Conservation (phyloP, 768 basidiomycete species). For the Phylloporus scabripes region DNA sequence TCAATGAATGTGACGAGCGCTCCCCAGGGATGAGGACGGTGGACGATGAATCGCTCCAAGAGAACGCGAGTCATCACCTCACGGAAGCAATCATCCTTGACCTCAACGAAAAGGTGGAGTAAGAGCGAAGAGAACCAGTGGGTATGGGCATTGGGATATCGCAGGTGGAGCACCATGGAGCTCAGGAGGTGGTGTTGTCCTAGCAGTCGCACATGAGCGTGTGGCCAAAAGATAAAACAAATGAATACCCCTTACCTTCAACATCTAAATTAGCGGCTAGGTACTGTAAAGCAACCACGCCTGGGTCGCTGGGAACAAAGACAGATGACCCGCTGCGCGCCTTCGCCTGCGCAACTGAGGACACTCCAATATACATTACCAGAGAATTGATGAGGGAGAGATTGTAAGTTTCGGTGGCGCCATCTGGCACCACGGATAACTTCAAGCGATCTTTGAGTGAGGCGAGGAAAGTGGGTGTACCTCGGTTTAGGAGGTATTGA, state of each 20-base stretch:
- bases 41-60: conserved; percentile 88
- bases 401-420: conserved; percentile 66
- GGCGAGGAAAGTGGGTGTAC: conserved; percentile 63
- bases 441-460: conserved; percentile 75
- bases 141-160: conserved; percentile 98
- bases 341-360: conserved; percentile 85
- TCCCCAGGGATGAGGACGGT: conserved; percentile 96
- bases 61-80: conserved; percentile 87
- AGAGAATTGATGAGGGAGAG: conserved; percentile 86
- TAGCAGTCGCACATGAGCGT: conserved; percentile 28
- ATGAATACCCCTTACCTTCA: conserved; percentile 64
- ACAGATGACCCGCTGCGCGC: conserved; percentile 74
- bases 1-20: conserved; percentile 91
- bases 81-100: conserved; percentile 68
- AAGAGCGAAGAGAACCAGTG: conserved; percentile 95
- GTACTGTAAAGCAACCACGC: conserved; percentile 79
- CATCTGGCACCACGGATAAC: conserved; percentile 41
- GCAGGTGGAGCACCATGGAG: conserved; percentile 89
- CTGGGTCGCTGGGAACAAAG: conserved; percentile 78
- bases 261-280: conserved; percentile 79
- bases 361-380: conserved; percentile 95
- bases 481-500: conserved; percentile 76
- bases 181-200: conserved; percentile 94
- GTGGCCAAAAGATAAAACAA: neutral
- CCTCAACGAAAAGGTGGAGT: conserved; percentile 79